Evolutionary conservation across 495 filamentous ascomycete species (phyloP), one percentile per base, ranked within the genome.

Genomic region (Usnea hakonensis): DNA sequence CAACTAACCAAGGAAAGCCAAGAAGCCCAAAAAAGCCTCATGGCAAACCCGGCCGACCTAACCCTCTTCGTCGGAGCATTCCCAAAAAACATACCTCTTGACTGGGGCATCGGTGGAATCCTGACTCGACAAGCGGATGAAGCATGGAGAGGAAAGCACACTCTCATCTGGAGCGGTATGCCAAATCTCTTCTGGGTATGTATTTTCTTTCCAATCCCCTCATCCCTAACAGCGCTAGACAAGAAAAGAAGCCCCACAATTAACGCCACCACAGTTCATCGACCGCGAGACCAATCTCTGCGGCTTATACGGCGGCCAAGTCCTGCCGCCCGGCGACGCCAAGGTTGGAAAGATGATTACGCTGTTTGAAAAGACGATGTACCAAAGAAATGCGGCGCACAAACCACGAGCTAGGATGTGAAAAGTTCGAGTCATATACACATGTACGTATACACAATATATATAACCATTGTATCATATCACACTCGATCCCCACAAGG

Each of bases 1-100:
- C 60, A 62, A 13, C 37, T 62, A n/a, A 62, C 36, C 3, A 53
- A 62, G n/a, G 52, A 55, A n/a, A 62, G 60, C 38, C 43, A 33
- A 59, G 57, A 59, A 46, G 57, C 57, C 21, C 40, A 46, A 32
- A 38, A 23, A 26, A 10, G 8, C n/a, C 32, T 59, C 8, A 46
- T 43, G 57, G 30, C 14, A 26, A 17, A 50, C 17, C 19, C 40
- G 3, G 13, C 26, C 4, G 37, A 5, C n/a, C 3, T 41, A 30
- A 32, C 0, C 11, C 33, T n/a, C 0, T 59, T 59, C 6, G 57
- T 59, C 21, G 57, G 57, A 23, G 43, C 36, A 10, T 59, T 59
- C 21, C 32, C 28, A 1, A n/a, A 32, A 36, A 14, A 11, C 8
- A 41, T 59, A 21, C 9, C 30, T 3, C 9, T 46, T 19, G 57